Evolutionary conservation across 257 asterid genomes (phyloP).

Genomic region (Solanum sparsipilum): DNA sequence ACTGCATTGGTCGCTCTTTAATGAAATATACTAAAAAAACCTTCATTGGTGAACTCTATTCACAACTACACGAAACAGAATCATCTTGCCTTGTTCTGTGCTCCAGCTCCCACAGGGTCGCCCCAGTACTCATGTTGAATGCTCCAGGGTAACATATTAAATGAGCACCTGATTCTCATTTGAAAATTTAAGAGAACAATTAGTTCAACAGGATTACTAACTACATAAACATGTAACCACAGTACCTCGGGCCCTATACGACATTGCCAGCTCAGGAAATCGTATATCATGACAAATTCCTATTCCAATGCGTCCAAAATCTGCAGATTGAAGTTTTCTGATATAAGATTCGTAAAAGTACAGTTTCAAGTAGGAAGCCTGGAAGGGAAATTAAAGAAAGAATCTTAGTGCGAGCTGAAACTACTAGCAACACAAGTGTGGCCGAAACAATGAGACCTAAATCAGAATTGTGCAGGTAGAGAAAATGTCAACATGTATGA

Average conservation of each 20-base stretch:
- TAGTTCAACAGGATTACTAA: background rate
- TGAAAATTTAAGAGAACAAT: background rate
- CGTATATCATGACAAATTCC: slow-evolving; percentile 41
- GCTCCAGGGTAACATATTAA: slow-evolving; percentile 37
- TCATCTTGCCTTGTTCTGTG: slow-evolving; percentile 35
- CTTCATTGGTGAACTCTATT: background rate
- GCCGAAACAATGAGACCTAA: background rate
- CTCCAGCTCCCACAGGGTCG: slow-evolving; percentile 28
- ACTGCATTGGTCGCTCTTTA: background rate
- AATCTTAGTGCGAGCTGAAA: background rate
- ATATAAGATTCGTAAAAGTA: background rate
- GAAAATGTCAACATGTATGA: background rate
- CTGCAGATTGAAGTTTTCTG: slow-evolving; percentile 4
- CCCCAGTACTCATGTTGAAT: slow-evolving; percentile 28
- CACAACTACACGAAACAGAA: background rate
- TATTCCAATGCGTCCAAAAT: slow-evolving; percentile 26
- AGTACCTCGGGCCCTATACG: slow-evolving; percentile 21
- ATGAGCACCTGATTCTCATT: slow-evolving; percentile 19
- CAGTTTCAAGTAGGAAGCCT: background rate
- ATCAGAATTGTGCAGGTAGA: background rate
- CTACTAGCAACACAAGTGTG: background rate
- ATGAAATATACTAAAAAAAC: background rate
- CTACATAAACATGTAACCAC: background rate
- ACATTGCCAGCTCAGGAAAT: slow-evolving; percentile 39
- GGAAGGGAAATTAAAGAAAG: background rate